Percentiles rank a stretch among this genome's conserved stretches.
These are phyloP conservation scores for Cyclotella sp. DNA, from an alignment of 108 stramenopile genomes.

Conservation along the genomic window DNA sequence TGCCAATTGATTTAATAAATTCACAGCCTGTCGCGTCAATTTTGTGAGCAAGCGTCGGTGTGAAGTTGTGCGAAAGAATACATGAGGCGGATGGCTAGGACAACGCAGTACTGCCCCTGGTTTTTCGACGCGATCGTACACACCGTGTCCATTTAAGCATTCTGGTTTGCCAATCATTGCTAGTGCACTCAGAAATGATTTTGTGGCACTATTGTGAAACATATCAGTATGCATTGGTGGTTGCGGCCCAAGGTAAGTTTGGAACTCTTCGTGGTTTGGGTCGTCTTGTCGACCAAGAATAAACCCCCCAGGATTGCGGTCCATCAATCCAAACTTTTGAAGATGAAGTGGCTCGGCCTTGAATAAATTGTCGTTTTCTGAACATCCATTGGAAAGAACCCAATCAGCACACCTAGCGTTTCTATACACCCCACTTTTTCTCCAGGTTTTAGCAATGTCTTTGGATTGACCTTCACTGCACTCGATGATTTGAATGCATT, in stretches of 20 bases:
- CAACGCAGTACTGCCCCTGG: slow-evolving; percentile 63
- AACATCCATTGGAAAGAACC: slow-evolving; percentile 9
- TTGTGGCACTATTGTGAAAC: slow-evolving; percentile 58
- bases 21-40: slow-evolving; percentile 39
- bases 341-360: slow-evolving; percentile 65
- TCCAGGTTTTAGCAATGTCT: slow-evolving; percentile 23
- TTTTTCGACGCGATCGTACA: slow-evolving; percentile 64
- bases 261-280: slow-evolving; percentile 54
- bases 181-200: slow-evolving; percentile 53
- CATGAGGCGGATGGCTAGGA: slow-evolving; percentile 23
- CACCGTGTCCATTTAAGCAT: slow-evolving; percentile 58
- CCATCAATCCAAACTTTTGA: slow-evolving; percentile 55
- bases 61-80: slow-evolving; percentile 15
- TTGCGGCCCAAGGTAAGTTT: background rate
- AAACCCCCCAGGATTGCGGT: slow-evolving; percentile 51
- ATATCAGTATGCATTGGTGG: slow-evolving; percentile 58
- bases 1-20: slow-evolving; percentile 25
- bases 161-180: slow-evolving; percentile 60
- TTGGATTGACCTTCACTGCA: background rate
- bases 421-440: slow-evolving; percentile 49
- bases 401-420: slow-evolving; percentile 56
- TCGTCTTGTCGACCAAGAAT: slow-evolving; percentile 69
- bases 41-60: slow-evolving; percentile 4
- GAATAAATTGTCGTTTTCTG: slow-evolving; percentile 11
- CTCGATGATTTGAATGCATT: slow-evolving; percentile 4